Evolutionary conservation across 176 grass and related monocot genomes (phyloP).

Genomic region (Guadua angustifolia): DNA sequence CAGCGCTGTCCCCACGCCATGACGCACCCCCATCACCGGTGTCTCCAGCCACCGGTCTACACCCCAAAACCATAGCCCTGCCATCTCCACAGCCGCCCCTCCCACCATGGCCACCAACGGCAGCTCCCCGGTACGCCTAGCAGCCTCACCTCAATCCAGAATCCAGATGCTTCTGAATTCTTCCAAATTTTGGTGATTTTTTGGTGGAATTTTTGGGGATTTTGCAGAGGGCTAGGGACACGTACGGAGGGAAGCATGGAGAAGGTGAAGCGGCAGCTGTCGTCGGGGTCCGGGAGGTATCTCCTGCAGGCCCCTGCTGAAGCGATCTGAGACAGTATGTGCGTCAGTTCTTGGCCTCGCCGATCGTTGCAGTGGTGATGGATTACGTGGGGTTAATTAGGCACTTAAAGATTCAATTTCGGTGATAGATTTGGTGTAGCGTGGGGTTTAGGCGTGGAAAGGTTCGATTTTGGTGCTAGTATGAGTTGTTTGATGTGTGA

Average conservation of each 20-base stretch:
- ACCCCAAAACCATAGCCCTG: slow-evolving; percentile 39
- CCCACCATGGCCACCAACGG: slow-evolving; percentile 70
- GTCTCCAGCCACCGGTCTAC: slow-evolving; percentile 11
- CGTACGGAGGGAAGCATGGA: slow-evolving; percentile 80
- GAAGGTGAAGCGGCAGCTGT: slow-evolving; percentile 96
- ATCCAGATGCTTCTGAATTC: neutral
- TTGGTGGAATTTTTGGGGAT: slow-evolving; percentile 3
- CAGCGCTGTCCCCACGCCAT: too few relatives aligned
- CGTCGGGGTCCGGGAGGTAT: too few relatives aligned
- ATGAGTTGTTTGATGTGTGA: neutral
- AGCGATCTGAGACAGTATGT: slow-evolving; percentile 95
- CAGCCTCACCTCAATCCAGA: neutral
- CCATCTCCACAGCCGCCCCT: neutral
- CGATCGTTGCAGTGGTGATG: neutral
- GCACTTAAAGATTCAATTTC: neutral
- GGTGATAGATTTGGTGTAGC: slow-evolving; percentile 13
- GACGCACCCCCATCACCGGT: too few relatives aligned
- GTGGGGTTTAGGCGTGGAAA: neutral
- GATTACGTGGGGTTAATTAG: neutral
- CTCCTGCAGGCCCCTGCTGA: slow-evolving; percentile 83
- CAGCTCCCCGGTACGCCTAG: slow-evolving; percentile 55
- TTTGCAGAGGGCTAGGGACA: slow-evolving; percentile 53
- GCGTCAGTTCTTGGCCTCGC: neutral
- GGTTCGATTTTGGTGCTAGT: neutral
- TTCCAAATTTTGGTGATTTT: neutral